Conservation (phyloP, 441 rosid genomes). For the Arabidopsis lyrata region DNA sequence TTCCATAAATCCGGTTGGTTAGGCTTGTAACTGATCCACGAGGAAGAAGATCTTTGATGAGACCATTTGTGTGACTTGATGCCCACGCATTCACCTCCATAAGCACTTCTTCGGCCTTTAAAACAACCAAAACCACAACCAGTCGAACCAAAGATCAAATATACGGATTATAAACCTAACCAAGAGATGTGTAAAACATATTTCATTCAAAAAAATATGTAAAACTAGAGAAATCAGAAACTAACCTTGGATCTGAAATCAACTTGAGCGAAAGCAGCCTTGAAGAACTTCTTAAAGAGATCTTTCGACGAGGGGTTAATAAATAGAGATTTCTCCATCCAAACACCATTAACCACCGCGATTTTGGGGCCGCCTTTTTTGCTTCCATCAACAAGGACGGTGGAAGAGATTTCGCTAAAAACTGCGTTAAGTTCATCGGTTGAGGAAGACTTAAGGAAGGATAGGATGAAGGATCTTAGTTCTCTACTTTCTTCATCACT, state of each 20-base stretch:
- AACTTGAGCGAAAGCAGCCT: background rate
- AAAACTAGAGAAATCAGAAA: background rate
- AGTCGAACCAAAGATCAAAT: background rate
- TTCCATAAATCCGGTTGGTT: background rate
- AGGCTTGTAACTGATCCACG: background rate
- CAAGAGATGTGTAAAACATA: too few species aligned
- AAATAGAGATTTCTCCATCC: background rate
- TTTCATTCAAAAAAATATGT: too few species aligned
- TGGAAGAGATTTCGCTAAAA: background rate
- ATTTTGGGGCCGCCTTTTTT: background rate
- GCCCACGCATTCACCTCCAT: too few species aligned
- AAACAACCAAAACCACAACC: background rate
- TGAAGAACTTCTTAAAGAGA: background rate
- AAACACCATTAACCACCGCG: background rate
- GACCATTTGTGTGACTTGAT: too few species aligned
- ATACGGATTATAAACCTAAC: too few species aligned
- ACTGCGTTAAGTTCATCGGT: background rate
- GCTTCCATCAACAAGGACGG: background rate
- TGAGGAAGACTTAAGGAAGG: background rate
- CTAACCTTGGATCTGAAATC: background rate
- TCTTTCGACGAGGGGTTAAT: background rate
- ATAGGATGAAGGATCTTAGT: background rate
- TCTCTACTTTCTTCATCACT: background rate
- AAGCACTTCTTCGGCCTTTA: too few species aligned
- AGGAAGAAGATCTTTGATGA: too few species aligned